Evolutionary conservation across 129 eudicot species (phyloP), one percentile per base, ranked within the genome.

Genomic region (Apium graveolens): DNA sequence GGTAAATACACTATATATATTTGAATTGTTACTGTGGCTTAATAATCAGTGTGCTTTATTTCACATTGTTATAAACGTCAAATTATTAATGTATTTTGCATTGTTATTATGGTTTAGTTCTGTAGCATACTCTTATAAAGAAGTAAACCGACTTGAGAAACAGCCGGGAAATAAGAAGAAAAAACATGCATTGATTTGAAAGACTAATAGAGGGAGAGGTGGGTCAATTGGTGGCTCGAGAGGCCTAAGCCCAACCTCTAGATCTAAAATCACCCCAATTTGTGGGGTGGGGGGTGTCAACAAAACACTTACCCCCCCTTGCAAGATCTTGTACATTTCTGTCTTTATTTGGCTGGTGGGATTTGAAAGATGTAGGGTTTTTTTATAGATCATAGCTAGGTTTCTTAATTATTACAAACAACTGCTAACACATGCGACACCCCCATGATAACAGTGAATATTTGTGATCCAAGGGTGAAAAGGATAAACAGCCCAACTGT

Each of bases 141-240:
- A 38, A 11, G 16, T 44, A 44, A 44, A 44, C 41, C 3, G 41
- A 38, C 14, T 44, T 41, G 0, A 55, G 4, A 2, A 10, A 9
- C 66, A 24, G 14, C 66, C 66, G 66, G 66, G 32, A 57, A 31
- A 68, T 32, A 32, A 68, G 42, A 29, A 13, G n/a, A 31, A 7
- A 4, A 31, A 68, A 34, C 14, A 32, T 68, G 41, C 73, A 32
- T 29, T 7, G 20, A 68, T 29, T 68, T 13, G 32, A 29, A 29
- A 14, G 21, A 21, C n/a, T n/a, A 32, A 68, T 68, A 1, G 41
- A 11, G 42, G 42, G 42, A 29, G 41, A 29, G 18, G 73, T 31
- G 41, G 73, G 73, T 32, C 73, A 68, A 68, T 68, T 68, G 38
- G 42, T 12, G 41, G 73, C 73, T 68, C 73, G 34, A 68, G 73